phyloP scores from a whole-genome alignment of 176 grass and related monocot species.

The Zea luxurians region DNA sequence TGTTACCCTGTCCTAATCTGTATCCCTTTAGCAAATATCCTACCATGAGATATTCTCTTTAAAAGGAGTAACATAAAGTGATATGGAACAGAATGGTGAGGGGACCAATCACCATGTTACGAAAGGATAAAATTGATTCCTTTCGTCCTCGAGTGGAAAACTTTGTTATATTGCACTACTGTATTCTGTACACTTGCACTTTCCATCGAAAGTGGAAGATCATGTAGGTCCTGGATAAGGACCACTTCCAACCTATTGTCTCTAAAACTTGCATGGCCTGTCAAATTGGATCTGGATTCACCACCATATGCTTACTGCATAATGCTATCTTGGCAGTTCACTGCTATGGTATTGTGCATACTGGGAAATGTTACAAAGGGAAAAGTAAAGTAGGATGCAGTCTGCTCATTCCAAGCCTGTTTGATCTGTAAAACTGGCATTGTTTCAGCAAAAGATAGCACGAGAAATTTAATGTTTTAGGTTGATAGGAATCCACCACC shows the following conservation, averaged over 20 bases:
- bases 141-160: conserved; percentile 46
- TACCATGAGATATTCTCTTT: conserved; percentile 34
- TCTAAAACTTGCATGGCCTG: conserved; percentile 24
- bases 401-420: background rate
- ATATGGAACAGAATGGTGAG: conserved; percentile 34
- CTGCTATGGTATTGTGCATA: background rate
- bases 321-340: background rate
- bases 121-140: conserved; percentile 41
- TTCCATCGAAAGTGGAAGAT: conserved; percentile 39
- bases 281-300: conserved; percentile 24
- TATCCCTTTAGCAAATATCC: conserved; percentile 25
- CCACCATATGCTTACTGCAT: conserved; percentile 18
- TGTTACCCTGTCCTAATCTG: conserved; percentile 46
- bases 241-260: conserved; percentile 33
- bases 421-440: conserved; percentile 12
- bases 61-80: conserved; percentile 47
- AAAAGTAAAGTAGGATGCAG: conserved; percentile 11
- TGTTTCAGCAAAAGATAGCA: background rate
- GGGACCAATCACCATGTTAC: conserved; percentile 42
- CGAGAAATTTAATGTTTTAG: background rate
- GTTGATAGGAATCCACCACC: background rate
- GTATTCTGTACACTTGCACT: conserved; percentile 41
- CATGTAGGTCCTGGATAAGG: conserved; percentile 42
- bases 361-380: background rate
- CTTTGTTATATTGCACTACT: conserved; percentile 44